phyloP scores from a whole-genome alignment of 2,329 filamentous ascomycete genomes.

The Coniochaeta sp. region DNA sequence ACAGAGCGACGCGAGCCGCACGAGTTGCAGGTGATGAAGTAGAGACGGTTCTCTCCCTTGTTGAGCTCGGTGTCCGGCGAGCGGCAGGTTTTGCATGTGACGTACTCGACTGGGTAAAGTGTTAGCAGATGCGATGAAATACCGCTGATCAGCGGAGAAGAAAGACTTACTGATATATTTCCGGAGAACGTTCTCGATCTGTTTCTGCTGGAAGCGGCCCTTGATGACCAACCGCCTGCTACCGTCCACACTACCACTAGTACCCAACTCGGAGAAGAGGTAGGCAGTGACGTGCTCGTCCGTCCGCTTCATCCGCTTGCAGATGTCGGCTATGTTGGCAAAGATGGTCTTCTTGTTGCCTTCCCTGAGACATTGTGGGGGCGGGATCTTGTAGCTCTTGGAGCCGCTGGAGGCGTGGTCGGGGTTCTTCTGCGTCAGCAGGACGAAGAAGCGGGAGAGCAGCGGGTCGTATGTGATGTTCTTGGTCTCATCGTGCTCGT shows the following conservation, averaged over 20 bases:
- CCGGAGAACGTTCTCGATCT: constrained; percentile 94
- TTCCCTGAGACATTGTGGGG: constrained; percentile 97
- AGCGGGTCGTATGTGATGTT: constrained; percentile 80
- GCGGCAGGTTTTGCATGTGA: constrained; percentile 97
- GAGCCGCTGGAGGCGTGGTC: constrained; percentile 83
- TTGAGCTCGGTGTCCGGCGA: constrained; percentile 91
- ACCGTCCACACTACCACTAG: constrained; percentile 90
- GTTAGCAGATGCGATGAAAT: no score
- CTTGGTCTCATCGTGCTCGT: constrained; percentile 72
- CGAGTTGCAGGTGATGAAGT: constrained; percentile 94
- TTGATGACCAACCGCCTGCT: constrained; percentile 93
- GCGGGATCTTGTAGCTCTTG: constrained; percentile 98
- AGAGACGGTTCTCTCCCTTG: constrained; percentile 98
- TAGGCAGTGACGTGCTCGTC: constrained; percentile 97
- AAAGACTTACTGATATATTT: constrained; percentile 70
- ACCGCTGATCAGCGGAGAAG: no score
- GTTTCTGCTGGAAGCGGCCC: constrained; percentile 99
- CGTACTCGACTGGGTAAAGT: constrained; percentile 68
- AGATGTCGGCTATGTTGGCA: constrained; percentile 97
- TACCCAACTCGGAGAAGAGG: constrained; percentile 96
- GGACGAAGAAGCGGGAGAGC: constrained; percentile 86
- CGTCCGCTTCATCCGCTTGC: constrained; percentile 98
- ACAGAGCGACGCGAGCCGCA: constrained; percentile 80
- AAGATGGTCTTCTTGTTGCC: constrained; percentile 99
- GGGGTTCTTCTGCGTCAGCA: constrained; percentile 92